These are phyloP conservation scores for Omphalotus olearius DNA, from an alignment of 1,284 basidiomycete species.

Conservation along the genomic window DNA sequence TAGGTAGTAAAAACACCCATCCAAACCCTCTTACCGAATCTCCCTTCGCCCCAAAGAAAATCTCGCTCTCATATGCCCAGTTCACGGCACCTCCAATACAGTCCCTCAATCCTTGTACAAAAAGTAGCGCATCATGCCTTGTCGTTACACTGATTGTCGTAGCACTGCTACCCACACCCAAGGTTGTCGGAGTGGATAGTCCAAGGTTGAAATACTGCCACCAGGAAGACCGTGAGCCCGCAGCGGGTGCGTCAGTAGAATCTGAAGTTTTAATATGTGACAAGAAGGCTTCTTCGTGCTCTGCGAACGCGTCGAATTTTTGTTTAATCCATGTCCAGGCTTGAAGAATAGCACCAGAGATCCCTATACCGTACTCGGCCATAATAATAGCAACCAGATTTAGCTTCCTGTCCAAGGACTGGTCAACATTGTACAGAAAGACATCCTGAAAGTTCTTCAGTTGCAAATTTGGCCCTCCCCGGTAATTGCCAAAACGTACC, in stretches of 20 bases:
- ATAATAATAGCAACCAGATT: slow-evolving; percentile 45
- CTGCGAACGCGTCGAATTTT: slow-evolving; percentile 32
- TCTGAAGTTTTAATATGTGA: not conserved
- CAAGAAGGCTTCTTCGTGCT: slow-evolving; percentile 24
- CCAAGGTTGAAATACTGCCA: too few species aligned
- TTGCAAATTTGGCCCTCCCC: not conserved
- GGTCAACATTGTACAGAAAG: slow-evolving; percentile 42
- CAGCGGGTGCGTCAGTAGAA: not conserved
- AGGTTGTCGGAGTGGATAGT: too few species aligned
- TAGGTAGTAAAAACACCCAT: slow-evolving; percentile 48
- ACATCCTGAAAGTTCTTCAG: slow-evolving; percentile 36
- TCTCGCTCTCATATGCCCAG: slow-evolving; percentile 57
- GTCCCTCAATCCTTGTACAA: slow-evolving; percentile 45
- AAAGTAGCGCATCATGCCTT: slow-evolving; percentile 29
- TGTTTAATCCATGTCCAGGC: slow-evolving; percentile 37
- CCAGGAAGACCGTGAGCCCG: too few species aligned
- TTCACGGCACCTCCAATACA: slow-evolving; percentile 49
- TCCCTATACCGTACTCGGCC: slow-evolving; percentile 29
- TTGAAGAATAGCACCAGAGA: slow-evolving; percentile 30
- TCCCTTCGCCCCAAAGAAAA: slow-evolving; percentile 53
- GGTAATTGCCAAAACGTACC: slow-evolving; percentile 28
- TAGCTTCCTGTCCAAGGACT: slow-evolving; percentile 26
- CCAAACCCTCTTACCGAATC: slow-evolving; percentile 56
- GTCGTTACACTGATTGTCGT: slow-evolving; percentile 1
- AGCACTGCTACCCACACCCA: not conserved